These are phyloP conservation scores for Vanilla planifolia DNA, from an alignment of 106 monocot genomes.

Conservation along the genomic window DNA sequence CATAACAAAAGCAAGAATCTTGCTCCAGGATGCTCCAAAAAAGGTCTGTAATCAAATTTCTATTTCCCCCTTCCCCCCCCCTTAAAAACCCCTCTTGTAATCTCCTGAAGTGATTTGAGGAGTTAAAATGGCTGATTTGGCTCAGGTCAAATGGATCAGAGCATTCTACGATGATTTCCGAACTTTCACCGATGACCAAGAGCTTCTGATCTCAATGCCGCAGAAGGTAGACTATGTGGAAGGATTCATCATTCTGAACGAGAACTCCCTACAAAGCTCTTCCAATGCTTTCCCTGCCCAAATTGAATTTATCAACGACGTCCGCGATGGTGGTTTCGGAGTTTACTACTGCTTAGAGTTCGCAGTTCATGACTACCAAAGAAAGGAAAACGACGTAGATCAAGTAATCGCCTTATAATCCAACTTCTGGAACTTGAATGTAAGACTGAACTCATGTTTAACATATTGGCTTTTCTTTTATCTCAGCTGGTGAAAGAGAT, in stretches of 20 bases:
- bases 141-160: conserved; percentile 42
- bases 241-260: conserved; percentile 52
- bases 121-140: too few relatives aligned
- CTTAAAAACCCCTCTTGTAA: too few relatives aligned
- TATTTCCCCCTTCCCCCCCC: too few relatives aligned
- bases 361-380: conserved; percentile 33
- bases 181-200: conserved; percentile 44
- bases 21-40: conserved; percentile 44
- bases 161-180: conserved; percentile 42
- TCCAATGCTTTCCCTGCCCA: conserved; percentile 40
- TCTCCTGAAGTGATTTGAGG: too few relatives aligned
- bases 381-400: conserved; percentile 1
- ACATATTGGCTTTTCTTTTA: not conserved
- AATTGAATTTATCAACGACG: conserved; percentile 24
- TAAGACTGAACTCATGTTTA: too few relatives aligned
- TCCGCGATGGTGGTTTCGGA: conserved; percentile 15
- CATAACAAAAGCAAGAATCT: conserved; percentile 57
- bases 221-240: conserved; percentile 57
- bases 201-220: conserved; percentile 41
- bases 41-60: conserved; percentile 21
- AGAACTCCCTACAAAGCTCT: conserved; percentile 40
- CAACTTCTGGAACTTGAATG: too few relatives aligned
- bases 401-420: conserved; percentile 7
- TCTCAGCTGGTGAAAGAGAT: conserved; percentile 36
- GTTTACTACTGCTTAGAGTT: conserved; percentile 64